Percentiles rank a stretch among this genome's conserved stretches.
phyloP scores from a whole-genome alignment of 345 rosid genomes.

The Lumnitzera littorea region DNA sequence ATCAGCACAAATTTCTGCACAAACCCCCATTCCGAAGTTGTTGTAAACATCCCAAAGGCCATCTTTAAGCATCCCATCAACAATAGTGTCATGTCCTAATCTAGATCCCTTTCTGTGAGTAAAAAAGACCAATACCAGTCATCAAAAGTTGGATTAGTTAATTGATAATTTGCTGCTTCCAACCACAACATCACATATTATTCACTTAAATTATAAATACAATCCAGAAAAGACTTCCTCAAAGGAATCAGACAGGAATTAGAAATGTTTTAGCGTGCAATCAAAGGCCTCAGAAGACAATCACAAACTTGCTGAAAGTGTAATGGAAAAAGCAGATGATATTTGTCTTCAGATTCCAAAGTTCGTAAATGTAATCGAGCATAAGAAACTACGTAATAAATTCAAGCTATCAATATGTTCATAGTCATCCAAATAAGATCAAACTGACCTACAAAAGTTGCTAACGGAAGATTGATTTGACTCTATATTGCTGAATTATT shows the following conservation, averaged over 20 bases:
- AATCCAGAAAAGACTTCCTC: not conserved
- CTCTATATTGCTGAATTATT: not conserved
- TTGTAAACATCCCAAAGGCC: conserved; percentile 99
- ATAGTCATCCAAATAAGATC: too few species aligned
- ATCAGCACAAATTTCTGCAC: conserved; percentile 90
- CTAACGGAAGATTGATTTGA: too few species aligned
- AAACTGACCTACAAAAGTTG: not conserved
- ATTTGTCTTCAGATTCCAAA: too few species aligned
- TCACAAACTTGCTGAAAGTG: too few species aligned
- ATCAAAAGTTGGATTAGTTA: not conserved
- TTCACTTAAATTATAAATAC: not conserved
- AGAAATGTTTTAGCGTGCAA: too few species aligned
- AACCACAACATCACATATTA: not conserved
- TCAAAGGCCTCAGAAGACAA: too few species aligned
- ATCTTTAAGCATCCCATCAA: conserved; percentile 93
- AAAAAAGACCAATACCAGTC: not conserved
- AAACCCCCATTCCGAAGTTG: conserved; percentile 83
- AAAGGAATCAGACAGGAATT: not conserved
- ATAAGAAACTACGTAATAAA: too few species aligned
- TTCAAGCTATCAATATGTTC: too few species aligned
- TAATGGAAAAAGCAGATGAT: too few species aligned
- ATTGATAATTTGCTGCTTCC: not conserved
- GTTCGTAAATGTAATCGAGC: too few species aligned
- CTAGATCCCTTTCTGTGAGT: conserved; percentile 80
- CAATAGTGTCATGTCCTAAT: conserved; percentile 67